Evolutionary conservation across 176 grass and related monocot genomes (phyloP).

Genomic region (Ananas comosus): DNA sequence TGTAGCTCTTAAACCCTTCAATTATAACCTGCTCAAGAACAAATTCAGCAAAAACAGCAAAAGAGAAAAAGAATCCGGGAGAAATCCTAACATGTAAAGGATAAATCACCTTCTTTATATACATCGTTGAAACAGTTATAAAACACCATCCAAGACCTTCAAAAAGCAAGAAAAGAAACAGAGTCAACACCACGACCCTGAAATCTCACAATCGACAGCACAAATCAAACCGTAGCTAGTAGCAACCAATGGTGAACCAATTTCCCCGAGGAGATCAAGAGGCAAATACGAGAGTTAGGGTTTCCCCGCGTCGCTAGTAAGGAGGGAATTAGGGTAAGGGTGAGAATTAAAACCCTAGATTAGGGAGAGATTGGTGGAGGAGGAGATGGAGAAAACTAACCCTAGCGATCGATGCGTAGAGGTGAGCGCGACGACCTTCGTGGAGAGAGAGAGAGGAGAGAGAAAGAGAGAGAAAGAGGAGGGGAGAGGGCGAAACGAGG

Average conservation of each 20-base stretch:
- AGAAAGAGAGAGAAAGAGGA: too few relatives aligned
- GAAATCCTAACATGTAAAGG: neutral
- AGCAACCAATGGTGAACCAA: neutral
- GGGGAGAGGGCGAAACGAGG: too few relatives aligned
- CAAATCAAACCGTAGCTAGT: neutral
- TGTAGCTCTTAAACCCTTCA: constrained; percentile 98
- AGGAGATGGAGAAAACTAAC: too few relatives aligned
- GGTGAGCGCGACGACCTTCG: too few relatives aligned
- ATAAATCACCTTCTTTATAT: constrained; percentile 76
- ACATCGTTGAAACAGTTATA: constrained; percentile 27
- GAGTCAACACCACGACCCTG: neutral
- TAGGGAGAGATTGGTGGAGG: too few relatives aligned
- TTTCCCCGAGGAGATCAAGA: neutral
- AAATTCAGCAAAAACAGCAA: neutral
- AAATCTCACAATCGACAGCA: neutral
- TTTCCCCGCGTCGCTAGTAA: neutral
- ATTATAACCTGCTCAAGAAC: constrained; percentile 59
- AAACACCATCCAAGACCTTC: constrained; percentile 14
- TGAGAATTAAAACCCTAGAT: too few relatives aligned
- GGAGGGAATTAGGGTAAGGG: neutral
- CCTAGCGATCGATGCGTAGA: too few relatives aligned
- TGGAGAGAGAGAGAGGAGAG: too few relatives aligned
- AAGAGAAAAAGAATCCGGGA: neutral
- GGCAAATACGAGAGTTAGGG: neutral
- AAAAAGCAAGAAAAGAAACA: neutral